Base-by-base conservation (phyloP, 139 green algal species). In the Micromonas commoda region DNA sequence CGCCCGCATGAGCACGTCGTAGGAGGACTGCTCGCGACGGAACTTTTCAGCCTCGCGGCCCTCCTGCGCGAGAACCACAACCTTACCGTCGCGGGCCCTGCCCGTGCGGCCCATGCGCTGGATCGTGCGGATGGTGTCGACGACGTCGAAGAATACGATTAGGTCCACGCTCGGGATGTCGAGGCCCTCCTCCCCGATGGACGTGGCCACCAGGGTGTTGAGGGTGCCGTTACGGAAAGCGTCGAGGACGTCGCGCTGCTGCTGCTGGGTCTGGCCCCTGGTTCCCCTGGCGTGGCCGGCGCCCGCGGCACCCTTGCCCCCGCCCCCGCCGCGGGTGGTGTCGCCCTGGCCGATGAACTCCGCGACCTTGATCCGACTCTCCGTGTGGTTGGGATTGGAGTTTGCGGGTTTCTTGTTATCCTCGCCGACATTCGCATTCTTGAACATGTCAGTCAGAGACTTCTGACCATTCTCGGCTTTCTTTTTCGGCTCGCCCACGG, bases 131-230 rank as follows among this genome's bases (percentile, higher is more conserved):
- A 90, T 91, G 2, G 87, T 93, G 19, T 89, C 85, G 57, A 78
- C 85, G 32, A 85, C 80, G 77, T 99, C 94, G 77, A 87, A 97
- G 88, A 92, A 97, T 3, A 98, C 80, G 51, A 97, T 94, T 4
- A 98, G 87, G 81, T 97, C 93, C 20, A 98, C 94, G 84, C 92
- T 81, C 32, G 90, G 89, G 38, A 99, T 97, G 84, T 99, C 95
- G 64, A 99, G 85, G 0, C 95, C 95, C 84, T 99, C 95, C 83
- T 99, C 95, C 0, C 89, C 95, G 63, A 99, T 64, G 16, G 60
- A 74, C 31, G 75, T 74, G 20, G 75, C 75, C 16, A 78, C 64
- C 28, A 80, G 2, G 4, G 34, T 74, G 28, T 80, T 80, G 19
- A 73, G 5, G 19, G 34, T 33, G 4, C 75, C 64, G 3, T 45